phyloP scores from a whole-genome alignment of 331 rosid genomes.

The Stylosanthes scabra region DNA sequence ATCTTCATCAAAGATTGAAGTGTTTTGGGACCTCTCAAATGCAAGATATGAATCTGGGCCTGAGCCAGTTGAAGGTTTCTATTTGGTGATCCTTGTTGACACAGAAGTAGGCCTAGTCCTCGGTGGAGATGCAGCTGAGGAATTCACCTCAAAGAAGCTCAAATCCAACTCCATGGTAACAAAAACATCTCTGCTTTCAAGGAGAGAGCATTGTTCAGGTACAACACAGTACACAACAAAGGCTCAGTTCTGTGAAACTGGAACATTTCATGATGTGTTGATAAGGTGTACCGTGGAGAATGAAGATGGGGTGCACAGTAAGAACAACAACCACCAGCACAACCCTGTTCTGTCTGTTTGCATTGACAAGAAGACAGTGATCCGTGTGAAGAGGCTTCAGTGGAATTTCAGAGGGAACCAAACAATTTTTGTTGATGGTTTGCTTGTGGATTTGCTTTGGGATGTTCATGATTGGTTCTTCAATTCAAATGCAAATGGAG shows the following conservation, averaged over 20 bases:
- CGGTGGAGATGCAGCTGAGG: constrained; percentile 65
- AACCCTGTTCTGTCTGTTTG: constrained; percentile 62
- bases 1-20: constrained; percentile 45
- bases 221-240: constrained; percentile 62
- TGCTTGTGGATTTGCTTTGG: constrained; percentile 93
- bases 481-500: constrained; percentile 26
- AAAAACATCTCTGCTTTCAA: constrained; percentile 52
- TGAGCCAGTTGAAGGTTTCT: constrained; percentile 75
- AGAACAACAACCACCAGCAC: not conserved
- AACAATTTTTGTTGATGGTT: constrained; percentile 86
- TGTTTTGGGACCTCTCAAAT: constrained; percentile 82
- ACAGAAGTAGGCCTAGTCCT: constrained; percentile 71
- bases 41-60: constrained; percentile 74
- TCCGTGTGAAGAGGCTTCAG: constrained; percentile 83
- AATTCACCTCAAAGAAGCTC: constrained; percentile 50
- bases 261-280: constrained; percentile 70
- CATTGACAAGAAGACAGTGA: constrained; percentile 81
- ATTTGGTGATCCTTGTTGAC: constrained; percentile 59
- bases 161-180: constrained; percentile 36
- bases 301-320: constrained; percentile 45
- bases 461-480: constrained; percentile 99
- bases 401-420: constrained; percentile 99
- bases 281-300: constrained; percentile 66
- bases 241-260: constrained; percentile 76
- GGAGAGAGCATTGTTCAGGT: constrained; percentile 76